These are phyloP conservation scores for Diospyros lotus DNA, from an alignment of 148 eudicot species.

Conservation along the genomic window DNA sequence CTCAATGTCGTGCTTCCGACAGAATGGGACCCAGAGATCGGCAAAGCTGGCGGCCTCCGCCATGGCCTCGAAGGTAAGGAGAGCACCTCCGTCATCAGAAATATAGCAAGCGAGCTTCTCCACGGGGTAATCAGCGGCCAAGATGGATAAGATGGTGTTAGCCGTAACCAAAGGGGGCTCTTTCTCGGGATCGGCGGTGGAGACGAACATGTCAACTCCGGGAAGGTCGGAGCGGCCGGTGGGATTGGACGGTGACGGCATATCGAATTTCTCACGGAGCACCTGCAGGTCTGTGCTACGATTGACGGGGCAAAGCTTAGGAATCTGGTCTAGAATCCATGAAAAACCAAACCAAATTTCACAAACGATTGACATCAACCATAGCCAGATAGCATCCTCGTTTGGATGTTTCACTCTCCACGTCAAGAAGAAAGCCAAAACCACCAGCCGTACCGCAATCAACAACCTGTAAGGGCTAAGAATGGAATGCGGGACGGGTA, in stretches of 20 bases:
- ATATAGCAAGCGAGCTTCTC: constrained; percentile 74
- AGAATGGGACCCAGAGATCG: constrained; percentile 86
- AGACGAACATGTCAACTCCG: constrained; percentile 76
- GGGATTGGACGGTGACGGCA: constrained; percentile 69
- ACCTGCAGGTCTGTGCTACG: constrained; percentile 56
- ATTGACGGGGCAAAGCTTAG: constrained; percentile 68
- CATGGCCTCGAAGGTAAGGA: constrained; percentile 80
- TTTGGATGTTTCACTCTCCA: constrained; percentile 80
- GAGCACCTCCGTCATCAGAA: constrained; percentile 89
- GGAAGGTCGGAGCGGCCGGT: constrained; percentile 85
- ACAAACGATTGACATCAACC: constrained; percentile 74
- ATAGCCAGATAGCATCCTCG: constrained; percentile 73
- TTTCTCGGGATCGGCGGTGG: constrained; percentile 87
- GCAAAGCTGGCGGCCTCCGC: constrained; percentile 92
- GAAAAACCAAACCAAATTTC: constrained; percentile 87
- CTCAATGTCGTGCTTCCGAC: constrained; percentile 80
- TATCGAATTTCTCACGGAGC: constrained; percentile 66
- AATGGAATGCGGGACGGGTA: constrained; percentile 51
- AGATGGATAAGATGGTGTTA: constrained; percentile 77
- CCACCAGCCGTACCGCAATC: constrained; percentile 39
- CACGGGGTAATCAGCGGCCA: constrained; percentile 74
- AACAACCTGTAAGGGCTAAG: constrained; percentile 84
- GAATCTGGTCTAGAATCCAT: constrained; percentile 81
- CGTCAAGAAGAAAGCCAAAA: constrained; percentile 47
- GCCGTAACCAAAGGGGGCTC: constrained; percentile 85